phyloP scores from a whole-genome alignment of 768 basidiomycete genomes.

The Suillus tomentosus region DNA sequence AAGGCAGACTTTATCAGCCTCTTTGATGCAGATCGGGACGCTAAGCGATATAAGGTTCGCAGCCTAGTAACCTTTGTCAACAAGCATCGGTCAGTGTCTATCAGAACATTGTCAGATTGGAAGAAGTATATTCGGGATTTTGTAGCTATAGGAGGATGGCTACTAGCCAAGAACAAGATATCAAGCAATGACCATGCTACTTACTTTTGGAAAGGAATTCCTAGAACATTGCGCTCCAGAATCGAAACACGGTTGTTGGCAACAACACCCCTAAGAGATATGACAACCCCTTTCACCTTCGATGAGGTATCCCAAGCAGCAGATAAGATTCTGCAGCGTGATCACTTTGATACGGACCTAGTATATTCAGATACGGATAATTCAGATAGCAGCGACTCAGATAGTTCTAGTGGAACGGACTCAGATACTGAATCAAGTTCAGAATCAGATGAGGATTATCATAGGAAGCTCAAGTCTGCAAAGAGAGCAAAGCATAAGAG shows the following conservation, averaged over 20 bases:
- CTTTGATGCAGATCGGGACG: constrained; percentile 10
- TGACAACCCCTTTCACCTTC: no score
- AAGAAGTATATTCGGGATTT: constrained; percentile 12
- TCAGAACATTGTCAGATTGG: no score
- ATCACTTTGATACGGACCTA: constrained; percentile 4
- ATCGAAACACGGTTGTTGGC: constrained; percentile 13
- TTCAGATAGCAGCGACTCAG: neutral
- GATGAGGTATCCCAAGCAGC: neutral
- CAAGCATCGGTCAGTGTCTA: no score
- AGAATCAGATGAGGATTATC: no score
- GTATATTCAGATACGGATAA: constrained; percentile 9
- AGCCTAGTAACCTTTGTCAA: no score
- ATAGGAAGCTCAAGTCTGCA: no score
- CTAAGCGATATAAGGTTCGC: no score
- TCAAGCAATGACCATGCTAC: constrained; percentile 1
- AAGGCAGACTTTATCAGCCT: constrained; percentile 9
- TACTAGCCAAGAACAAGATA: constrained; percentile 5
- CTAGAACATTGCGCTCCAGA: neutral
- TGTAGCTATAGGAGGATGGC: constrained; percentile 16
- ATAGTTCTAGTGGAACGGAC: neutral
- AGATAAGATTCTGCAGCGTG: neutral
- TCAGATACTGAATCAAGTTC: neutral
- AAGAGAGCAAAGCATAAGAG: no score
- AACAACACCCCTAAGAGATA: neutral
- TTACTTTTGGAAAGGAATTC: constrained; percentile 19